Evolutionary conservation across 441 rosid genomes (phyloP), one percentile per base, ranked within the genome.

Genomic region (Brassica balearica): DNA sequence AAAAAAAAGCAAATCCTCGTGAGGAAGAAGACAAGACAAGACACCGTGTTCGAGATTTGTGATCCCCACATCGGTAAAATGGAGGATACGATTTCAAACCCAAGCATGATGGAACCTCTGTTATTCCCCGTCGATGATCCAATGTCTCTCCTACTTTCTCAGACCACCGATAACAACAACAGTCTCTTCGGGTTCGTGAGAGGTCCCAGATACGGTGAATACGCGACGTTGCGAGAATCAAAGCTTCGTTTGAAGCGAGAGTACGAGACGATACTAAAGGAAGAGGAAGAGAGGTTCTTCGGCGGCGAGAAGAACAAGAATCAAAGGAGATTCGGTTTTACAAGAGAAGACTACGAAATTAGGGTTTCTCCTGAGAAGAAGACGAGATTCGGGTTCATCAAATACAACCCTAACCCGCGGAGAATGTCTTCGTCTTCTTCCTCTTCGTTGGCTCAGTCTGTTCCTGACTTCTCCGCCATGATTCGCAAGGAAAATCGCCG

Each of bases 401-500:
- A 14, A 51, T 51, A 51, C 8, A 53, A 53, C 66, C 77, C 66
- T 4, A 69, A 58, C 65, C 74, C 77, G 0, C 72, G 86, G 53
- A 86, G 80, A 83, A 0, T 85, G 83, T 48, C 73, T 15, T 48
- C 48, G 4, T 76, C 83, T 3, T 79, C 92, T 55, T 76, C 83
- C 3, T 77, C 88, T 58, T 76, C 83, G 8, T 77, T 92, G 85
- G 89, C 87, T 11, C 96, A 92, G 62, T 92, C 98, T 0, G 92
- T 92, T 67, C 97, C 95, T 17, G 93, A 94, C 82, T 93, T 91
- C 84, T 83, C 89, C 1, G 75, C 91, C 5, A 59, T 87, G 51
- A 66, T 93, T 73, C 80, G 91, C n/a, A 93, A 93, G 55, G 96
- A 93, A 76, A 94, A 92, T 59, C 81, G 90, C 34, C 86, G 84